phyloP scores from a whole-genome alignment of 805 yeast genomes.

The Suhomyces faveliae region DNA sequence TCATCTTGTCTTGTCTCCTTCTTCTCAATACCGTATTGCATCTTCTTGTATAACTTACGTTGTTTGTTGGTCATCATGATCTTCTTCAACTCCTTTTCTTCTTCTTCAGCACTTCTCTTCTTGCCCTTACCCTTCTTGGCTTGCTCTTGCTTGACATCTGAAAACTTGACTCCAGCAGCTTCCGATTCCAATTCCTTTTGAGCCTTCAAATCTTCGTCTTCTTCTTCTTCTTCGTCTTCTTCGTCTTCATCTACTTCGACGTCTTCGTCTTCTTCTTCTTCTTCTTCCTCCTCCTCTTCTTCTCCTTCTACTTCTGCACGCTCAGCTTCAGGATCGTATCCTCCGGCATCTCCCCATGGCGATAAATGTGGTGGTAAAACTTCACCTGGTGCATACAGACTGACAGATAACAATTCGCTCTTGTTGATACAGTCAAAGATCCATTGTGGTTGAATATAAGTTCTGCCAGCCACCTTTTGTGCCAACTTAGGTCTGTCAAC shows the following conservation, averaged over 20 bases:
- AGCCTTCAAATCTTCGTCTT: conserved; percentile 62
- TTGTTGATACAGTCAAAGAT: conserved; percentile 87
- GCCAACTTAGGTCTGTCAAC: conserved; percentile 85
- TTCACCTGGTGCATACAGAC: conserved; percentile 90
- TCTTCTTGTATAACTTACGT: conserved; percentile 88
- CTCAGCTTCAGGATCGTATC: conserved; percentile 72
- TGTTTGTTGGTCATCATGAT: conserved; percentile 98
- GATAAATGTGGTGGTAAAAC: conserved; percentile 93
- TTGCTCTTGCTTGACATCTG: conserved; percentile 45
- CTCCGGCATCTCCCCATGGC: conserved; percentile 97
- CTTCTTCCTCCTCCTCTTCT: conserved; percentile 47
- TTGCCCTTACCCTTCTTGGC: conserved; percentile 35
- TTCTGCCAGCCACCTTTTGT: conserved; percentile 82
- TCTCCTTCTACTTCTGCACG: conserved; percentile 43
- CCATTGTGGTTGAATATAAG: conserved; percentile 98
- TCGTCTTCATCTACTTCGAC: conserved; percentile 33
- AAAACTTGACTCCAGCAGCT: conserved; percentile 78
- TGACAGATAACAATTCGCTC: conserved; percentile 69
- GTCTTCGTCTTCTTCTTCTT: conserved; percentile 49
- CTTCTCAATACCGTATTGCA: conserved; percentile 87
- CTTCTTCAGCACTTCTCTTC: conserved; percentile 57
- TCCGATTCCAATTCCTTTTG: conserved; percentile 81
- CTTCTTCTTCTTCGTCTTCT: conserved; percentile 55
- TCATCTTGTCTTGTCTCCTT: conserved; percentile 73
- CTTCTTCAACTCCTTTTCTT: conserved; percentile 88